Base-by-base conservation (phyloP, 371 early-diverging fungal genomes). In the Mycotypha africana region DNA sequence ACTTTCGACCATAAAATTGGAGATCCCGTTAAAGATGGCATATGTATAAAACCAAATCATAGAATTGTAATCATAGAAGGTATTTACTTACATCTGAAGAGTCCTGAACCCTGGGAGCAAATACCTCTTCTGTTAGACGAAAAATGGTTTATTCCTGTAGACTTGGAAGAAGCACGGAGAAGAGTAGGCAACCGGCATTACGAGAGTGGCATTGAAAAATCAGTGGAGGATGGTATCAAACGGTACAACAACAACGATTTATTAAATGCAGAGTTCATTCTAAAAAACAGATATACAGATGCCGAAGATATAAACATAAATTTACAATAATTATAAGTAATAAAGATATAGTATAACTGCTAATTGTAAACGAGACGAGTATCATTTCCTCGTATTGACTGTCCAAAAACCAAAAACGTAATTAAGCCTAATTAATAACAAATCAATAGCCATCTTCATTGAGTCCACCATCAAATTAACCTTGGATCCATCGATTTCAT, bases 401-500 rank as follows among this genome's bases (percentile, higher is more conserved):
- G 45, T 69, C 97, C 95, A 97, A 35, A 86, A 42, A 10, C 96
- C 91, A 15, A 85, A 45, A n/a, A 87, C 28, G 53, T 93, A 95
- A 56, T 88, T 91, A 31, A 89, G 64, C 31, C 97, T 76, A 47
- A 95, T 90, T 31, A 88, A 68, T 19, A 95, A 62, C 45, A 97
- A 63, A 60, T 97, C 94, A 14, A 85, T 48, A 6, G 92, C 88
- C 97, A 97, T 95, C 47, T 75, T 76, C 36, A 95, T 74, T 3
- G 92, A 85, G 58, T 94, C 97, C 52, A 74, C 61, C 60, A 93
- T 77, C 34, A 97, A 65, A 4, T 82, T 84, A 60, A 97, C 86
- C 59, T 94, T 97, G 57, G 86, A 88, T 7, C 97, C 97, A 38
- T 88, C 92, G 26, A 97, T 87, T 63, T 97, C 97, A 57, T 93